phyloP scores from a whole-genome alignment of 2,329 filamentous ascomycete genomes.

The Alternaria incomplexa region DNA sequence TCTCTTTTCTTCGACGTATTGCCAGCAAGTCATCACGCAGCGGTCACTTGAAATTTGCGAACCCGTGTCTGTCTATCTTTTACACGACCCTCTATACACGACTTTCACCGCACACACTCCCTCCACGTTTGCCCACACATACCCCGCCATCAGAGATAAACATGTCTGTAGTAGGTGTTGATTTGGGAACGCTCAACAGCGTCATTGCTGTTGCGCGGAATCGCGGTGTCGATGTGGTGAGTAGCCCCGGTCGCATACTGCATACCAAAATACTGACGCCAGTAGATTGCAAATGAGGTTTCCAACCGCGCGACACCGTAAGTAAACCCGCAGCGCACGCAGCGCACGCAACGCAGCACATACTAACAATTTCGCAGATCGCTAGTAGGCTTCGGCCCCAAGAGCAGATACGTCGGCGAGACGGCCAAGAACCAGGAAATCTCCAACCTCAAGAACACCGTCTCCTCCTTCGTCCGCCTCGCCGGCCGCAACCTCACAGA shows the following conservation, averaged over 20 bases:
- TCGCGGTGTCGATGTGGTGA: slow-evolving; percentile 97
- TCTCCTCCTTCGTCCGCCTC: slow-evolving; percentile 89
- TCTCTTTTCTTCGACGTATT: slow-evolving; percentile 14
- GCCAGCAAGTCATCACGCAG: slow-evolving; percentile 10
- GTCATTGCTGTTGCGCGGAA: slow-evolving; percentile 97
- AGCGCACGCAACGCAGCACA: slow-evolving; percentile 15
- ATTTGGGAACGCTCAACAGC: slow-evolving; percentile 96
- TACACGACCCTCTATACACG: slow-evolving; percentile 10
- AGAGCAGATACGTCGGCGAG: slow-evolving; percentile 93
- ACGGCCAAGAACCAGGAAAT: slow-evolving; percentile 98
- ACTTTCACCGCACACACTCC: slow-evolving; percentile 10
- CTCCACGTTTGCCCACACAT: slow-evolving; percentile 18
- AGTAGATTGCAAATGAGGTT: slow-evolving; percentile 96
- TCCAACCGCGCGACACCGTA: slow-evolving; percentile 98
- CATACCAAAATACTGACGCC: slow-evolving; percentile 37
- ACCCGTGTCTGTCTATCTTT: slow-evolving; percentile 6
- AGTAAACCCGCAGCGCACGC: slow-evolving; percentile 53
- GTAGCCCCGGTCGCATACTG: slow-evolving; percentile 53
- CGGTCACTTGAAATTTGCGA: slow-evolving; percentile 13
- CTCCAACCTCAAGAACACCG: slow-evolving; percentile 99
- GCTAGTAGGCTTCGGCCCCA: slow-evolving; percentile 92
- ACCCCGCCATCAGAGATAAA: slow-evolving; percentile 46
- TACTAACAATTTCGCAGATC: slow-evolving; percentile 58
- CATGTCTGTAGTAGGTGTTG: slow-evolving; percentile 77
- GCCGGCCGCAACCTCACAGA: slow-evolving; percentile 85